Conservation (phyloP, 2,329 filamentous ascomycete genomes). For the Sporothrix humicola region DNA sequence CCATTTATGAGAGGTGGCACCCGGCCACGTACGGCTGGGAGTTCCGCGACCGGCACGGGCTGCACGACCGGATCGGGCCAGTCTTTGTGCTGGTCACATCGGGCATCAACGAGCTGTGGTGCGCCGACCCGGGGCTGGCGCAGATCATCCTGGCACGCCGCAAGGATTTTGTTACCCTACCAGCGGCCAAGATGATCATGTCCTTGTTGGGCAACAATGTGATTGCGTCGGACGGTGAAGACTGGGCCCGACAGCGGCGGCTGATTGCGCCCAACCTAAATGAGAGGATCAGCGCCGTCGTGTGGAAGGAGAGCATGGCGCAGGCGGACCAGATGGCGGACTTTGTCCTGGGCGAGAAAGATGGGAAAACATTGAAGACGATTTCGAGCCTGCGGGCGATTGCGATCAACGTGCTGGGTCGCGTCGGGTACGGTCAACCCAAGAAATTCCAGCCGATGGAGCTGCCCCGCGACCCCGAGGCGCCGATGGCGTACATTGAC, state of each 20-base stretch:
- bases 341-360: conserved; percentile 41
- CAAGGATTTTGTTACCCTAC: conserved; percentile 46
- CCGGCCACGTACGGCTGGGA: conserved; percentile 45
- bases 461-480: conserved; percentile 36
- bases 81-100: conserved; percentile 45
- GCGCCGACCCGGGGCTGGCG: conserved; percentile 44
- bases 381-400: conserved; percentile 44
- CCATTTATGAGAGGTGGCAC: conserved; percentile 29
- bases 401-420: conserved; percentile 48
- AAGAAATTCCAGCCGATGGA: conserved; percentile 42
- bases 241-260: conserved; percentile 45
- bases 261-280: conserved; percentile 47
- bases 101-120: conserved; percentile 37
- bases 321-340: conserved; percentile 44
- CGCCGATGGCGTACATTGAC: conserved; percentile 43
- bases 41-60: conserved; percentile 41
- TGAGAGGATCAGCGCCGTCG: conserved; percentile 45
- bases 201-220: conserved; percentile 47
- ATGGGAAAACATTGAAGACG: conserved; percentile 41
- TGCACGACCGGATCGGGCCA: conserved; percentile 42
- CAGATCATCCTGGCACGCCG: conserved; percentile 43
- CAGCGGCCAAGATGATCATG: conserved; percentile 42
- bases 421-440: conserved; percentile 45
- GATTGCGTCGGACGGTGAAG: conserved; percentile 42
- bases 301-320: conserved; percentile 45